A percentile compares a stretch with the other conserved stretches of the same genome.
These are phyloP conservation scores for Trichophyton equinum DNA, from an alignment of 2,329 filamentous ascomycete genomes.

Conservation along the genomic window DNA sequence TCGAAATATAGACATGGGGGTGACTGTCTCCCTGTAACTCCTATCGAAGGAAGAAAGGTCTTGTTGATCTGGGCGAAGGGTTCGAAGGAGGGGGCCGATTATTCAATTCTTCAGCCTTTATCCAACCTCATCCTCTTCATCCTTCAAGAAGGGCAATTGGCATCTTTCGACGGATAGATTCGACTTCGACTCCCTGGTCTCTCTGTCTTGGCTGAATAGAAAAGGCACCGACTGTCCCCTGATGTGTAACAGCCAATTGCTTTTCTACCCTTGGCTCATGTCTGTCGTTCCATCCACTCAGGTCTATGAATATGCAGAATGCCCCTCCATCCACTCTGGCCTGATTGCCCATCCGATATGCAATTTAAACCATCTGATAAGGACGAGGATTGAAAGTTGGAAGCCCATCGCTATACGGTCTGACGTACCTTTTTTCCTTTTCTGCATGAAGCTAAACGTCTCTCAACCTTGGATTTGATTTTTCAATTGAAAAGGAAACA, in stretches of 20 bases:
- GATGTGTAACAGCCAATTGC: not conserved
- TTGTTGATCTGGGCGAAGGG: not conserved
- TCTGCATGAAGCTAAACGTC: not conserved
- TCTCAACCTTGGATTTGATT: not conserved
- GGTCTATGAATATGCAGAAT: not conserved
- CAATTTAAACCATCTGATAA: not conserved
- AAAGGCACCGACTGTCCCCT: not conserved
- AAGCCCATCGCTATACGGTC: not conserved
- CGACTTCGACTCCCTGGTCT: not conserved
- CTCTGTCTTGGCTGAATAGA: not conserved
- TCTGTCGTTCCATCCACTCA: not conserved
- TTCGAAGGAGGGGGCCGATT: no score
- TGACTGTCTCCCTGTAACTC: not conserved
- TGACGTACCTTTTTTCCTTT: not conserved
- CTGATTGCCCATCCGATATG: not conserved
- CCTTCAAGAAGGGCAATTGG: not conserved
- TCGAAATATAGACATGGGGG: conserved; percentile 1
- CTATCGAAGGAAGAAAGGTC: not conserved
- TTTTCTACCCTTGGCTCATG: not conserved
- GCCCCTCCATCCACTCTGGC: not conserved
- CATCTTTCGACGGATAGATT: not conserved
- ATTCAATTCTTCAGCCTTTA: not conserved
- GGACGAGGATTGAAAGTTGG: not conserved
- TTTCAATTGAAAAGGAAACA: not conserved
- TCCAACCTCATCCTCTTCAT: not conserved